These are phyloP conservation scores for Pseudogymnoascus sp. DNA, from an alignment of 2,329 filamentous ascomycete genomes.

Conservation along the genomic window DNA sequence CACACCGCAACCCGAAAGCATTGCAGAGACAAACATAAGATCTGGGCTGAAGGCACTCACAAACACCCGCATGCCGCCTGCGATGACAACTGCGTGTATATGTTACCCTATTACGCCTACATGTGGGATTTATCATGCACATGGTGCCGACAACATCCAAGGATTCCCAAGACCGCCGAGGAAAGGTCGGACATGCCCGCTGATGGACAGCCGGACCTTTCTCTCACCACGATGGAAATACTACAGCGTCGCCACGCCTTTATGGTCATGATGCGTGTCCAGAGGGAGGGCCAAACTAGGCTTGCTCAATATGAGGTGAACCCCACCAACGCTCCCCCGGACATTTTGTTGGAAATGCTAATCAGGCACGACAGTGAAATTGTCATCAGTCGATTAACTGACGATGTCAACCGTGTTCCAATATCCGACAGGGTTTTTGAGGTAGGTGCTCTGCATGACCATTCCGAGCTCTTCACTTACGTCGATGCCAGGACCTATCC, in stretches of 20 bases:
- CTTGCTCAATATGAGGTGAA: background rate
- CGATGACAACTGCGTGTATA: background rate
- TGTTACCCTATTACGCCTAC: background rate
- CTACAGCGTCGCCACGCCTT: background rate
- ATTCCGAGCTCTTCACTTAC: constrained; percentile 1
- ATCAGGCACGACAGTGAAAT: background rate
- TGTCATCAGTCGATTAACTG: background rate
- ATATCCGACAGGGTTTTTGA: background rate
- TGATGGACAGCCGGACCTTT: background rate
- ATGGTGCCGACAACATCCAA: background rate
- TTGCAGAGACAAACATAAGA: background rate
- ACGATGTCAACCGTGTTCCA: background rate
- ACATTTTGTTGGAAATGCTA: background rate
- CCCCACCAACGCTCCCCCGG: background rate
- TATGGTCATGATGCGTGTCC: background rate
- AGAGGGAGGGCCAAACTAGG: background rate
- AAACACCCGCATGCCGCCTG: background rate
- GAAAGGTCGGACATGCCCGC: background rate
- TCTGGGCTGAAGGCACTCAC: background rate
- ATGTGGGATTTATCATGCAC: background rate
- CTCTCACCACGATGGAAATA: background rate
- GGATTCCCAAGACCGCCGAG: background rate
- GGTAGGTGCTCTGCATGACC: background rate
- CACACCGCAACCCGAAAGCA: background rate
- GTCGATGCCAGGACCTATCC: background rate